Percentiles rank a stretch among this genome's conserved stretches.
Evolutionary conservation across 305 asterid genomes (phyloP).

Genomic region (Coffea humblotiana): DNA sequence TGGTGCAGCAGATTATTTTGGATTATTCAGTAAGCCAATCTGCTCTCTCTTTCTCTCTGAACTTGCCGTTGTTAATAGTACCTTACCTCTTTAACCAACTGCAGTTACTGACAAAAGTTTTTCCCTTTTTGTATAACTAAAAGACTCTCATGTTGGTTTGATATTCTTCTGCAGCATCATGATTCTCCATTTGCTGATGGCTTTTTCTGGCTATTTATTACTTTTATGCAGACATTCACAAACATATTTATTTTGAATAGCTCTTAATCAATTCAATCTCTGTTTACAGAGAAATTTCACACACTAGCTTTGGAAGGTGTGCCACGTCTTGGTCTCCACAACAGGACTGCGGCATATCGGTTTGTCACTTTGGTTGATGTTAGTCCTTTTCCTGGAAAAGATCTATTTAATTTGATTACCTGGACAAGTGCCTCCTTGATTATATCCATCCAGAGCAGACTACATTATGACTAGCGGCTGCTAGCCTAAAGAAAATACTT

Average conservation of each 20-base stretch:
- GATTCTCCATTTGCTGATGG: too few relatives aligned
- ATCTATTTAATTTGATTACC: slow-evolving; percentile 1
- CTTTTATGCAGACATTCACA: neutral
- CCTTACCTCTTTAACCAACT: too few relatives aligned
- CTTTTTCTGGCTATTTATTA: too few relatives aligned
- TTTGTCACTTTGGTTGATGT: slow-evolving; percentile 97
- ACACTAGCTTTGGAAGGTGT: slow-evolving; percentile 94
- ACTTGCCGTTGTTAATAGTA: too few relatives aligned
- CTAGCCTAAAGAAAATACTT: neutral
- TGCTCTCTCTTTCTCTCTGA: neutral
- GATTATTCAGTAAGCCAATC: slow-evolving; percentile 69
- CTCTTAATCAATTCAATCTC: neutral
- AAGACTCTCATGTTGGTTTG: too few relatives aligned
- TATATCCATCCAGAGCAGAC: neutral
- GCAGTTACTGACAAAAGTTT: too few relatives aligned
- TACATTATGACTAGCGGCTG: neutral
- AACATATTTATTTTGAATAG: neutral
- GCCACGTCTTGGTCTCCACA: slow-evolving; percentile 77
- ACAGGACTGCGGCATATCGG: slow-evolving; percentile 86
- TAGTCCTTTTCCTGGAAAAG: slow-evolving; percentile 37
- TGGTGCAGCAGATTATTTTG: slow-evolving; percentile 96
- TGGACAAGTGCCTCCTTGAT: neutral
- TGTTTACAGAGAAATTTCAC: slow-evolving; percentile 70
- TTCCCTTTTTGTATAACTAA: too few relatives aligned
- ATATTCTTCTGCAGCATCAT: too few relatives aligned